Base-by-base conservation (phyloP, 306 rosid species). In the Acacia crassicarpa region DNA sequence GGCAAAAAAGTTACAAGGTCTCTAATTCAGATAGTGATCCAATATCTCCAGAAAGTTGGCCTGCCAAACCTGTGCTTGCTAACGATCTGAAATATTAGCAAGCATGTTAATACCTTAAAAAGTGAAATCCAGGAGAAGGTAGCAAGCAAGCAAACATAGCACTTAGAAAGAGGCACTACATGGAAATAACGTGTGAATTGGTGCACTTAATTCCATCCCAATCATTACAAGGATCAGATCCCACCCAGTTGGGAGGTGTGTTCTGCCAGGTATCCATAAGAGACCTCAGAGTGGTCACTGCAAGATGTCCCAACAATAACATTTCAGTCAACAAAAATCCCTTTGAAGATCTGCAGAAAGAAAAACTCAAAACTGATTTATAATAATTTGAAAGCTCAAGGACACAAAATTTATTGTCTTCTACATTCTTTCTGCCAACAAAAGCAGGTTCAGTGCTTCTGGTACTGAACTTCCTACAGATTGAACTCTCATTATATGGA, bases 201-300 rank as follows among this genome's bases (percentile, higher is more conserved):
- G n/a, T 59, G 80, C 92, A 88, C 68, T 32, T 75, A 49, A 88
- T 83, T 58, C 92, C 94, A 1, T 46, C 89, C 94, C 94, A 90
- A 38, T 0, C 53, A 44, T 62, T 74, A 74, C 92, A 88, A 58
- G 94, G 91, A 85, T 90, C 88, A 0, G 41, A n/a, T 45, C 74
- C 77, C 59, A 4, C 35, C 92, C 91, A 88, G 76, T 14, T 72
- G 30, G 88, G 87, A 48, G 91, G 89, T 6, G 62, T 73, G 65
- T 84, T 85, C 65, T 74, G 22, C 88, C 77, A 84, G 44, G 16
- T 19, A 66, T 66, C 38, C 66, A 4, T 83, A 11, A 91, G 84
- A 79, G 89, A 80, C 80, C 15, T 53, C 14, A 89, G 77, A 14
- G 87, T 76, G 58, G 8, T 5, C 38, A 22, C 94, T 90, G 87